Base-by-base conservation (phyloP, 2,329 filamentous ascomycete genomes). In the Neurospora crassa region DNA sequence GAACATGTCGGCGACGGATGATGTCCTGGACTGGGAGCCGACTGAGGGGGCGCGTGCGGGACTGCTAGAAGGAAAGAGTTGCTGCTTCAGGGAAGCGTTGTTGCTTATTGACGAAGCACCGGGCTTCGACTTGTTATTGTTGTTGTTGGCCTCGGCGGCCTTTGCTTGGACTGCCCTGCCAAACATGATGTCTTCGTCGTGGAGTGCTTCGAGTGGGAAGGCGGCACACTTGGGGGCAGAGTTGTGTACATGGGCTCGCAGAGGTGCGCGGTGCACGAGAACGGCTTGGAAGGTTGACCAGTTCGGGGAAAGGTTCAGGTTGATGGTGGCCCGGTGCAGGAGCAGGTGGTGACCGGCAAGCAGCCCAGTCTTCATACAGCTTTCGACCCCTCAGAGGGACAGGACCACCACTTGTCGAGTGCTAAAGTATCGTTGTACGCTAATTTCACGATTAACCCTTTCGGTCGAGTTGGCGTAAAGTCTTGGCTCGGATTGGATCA, bases 11-110 rank as follows among this genome's bases (percentile, higher is more conserved):
- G 84, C 79, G 74, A 89, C 86, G 72, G 53, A 63, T 29, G 53
- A 34, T 29, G 29, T 29, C 29, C 29, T 63, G 34, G 53, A 63
- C 53, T 63, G 24, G 18, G 53, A 63, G 16, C 24, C 53, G 53
- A 16, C 53, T 18, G 53, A 34, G 16, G 53, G 24, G 14, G 29
- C 29, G 53, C 53, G 37, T 63, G 78, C 80, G 14, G 86, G 85
- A 74, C 84, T 89, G 78, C 85, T 89, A 1, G 88, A 88, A 4
- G 87, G 84, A 74, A 89, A 87, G 18, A 87, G 80, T 71, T 86
- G 83, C 78, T 89, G 88, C 5, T 82, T 79, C 63, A 86, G 78
- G 68, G 78, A 74, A 10, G 77, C 74, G 69, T 80, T 80, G 11
- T 63, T 72, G n/a, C 69, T 70, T n/a, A 78, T 78, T 29, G 77